Base-by-base conservation (phyloP, 805 yeast genomes). In the Candida montana region DNA sequence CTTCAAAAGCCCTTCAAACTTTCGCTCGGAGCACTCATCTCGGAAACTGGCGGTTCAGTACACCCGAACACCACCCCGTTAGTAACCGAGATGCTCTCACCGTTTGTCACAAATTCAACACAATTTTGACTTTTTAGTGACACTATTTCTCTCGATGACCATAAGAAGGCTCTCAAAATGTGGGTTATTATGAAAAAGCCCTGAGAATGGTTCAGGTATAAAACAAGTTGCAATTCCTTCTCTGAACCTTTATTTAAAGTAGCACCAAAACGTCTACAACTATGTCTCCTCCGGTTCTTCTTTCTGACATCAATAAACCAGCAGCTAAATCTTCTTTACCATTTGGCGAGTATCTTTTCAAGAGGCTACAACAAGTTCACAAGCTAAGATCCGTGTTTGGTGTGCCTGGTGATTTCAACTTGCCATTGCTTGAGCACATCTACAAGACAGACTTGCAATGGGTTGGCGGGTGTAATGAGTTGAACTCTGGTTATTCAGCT, bases 401-500 rank as follows among this genome's bases (percentile, higher is more conserved):
- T 38, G 86, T 83, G 19, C 90, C 91, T 1, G 93, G 91, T 26
- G 90, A 83, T 53, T 83, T 79, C 64, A 82, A 83, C 58, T 62
- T 83, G 48, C 70, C 73, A 6, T 64, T 86, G 19, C 64, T 86
- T 52, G 95, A 86, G 58, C 77, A 81, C 54, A 58, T 83, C 35
- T 81, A 84, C 54, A 63, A 74, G 8, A 68, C 61, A 32, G 68
- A 67, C 9, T 58, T 83, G 51, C 64, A 76, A 40, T 88, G 95
- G 86, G 69, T 85, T 36, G 95, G 95, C 19, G 77, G 79, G 46
- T 86, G 95, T 66, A 89, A 89, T 57, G 97, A 89, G 65, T 71
- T 89, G 49, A 90, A 89, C 57, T 82, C 93, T 4, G 93, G 95
- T 8, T 89, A 90, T 58, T 80, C 93, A 6, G 90, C 91, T 7